Evolutionary conservation across 306 rosid genomes (phyloP), one percentile per base, ranked within the genome.

Genomic region (Dicorynia guianensis): DNA sequence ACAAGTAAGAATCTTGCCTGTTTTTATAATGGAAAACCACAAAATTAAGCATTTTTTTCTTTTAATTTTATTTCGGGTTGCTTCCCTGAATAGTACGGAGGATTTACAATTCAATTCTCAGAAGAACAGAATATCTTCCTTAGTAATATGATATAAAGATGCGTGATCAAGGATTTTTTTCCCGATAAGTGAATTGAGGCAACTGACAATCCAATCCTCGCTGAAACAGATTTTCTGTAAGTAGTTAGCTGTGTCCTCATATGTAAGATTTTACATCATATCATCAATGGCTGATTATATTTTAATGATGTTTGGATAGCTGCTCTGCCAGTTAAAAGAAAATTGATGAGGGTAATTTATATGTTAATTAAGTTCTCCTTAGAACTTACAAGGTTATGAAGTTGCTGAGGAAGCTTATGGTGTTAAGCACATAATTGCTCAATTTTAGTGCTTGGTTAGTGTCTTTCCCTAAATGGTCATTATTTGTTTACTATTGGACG

Each of bases 401-500:
- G n/a, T 67, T 67, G 25, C 34, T 67, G 8, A n/a, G 57, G 33
- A n/a, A 66, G 53, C 5, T 43, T 19, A 11, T 63, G 17, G 53
- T 18, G 11, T 11, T 7, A 3, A 43, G 52, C 15, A 63, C 5
- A 40, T 42, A 42, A 6, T 63, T 42, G 3, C 11, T 7, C 11
- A 5, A 67, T 7, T 8, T 61, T 8, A n/a, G 72, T 13, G 40
- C 56, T 25, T 39, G 13, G 42, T 56, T 57, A 34, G 43, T 48
- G 46, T 63, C 25, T 38, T 12, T 47, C 57, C 35, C 54, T 11
- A 38, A 14, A 50, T 49, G 36, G 36, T 52, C 46, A 64, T 7
- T 66, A 48, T 5, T 74, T 58, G 8, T 40, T 38, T 34, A 11
- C 57, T 43, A 13, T 50, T 53, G 10, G 46, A 69, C 64, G 56